Conservation (phyloP, 305 asterid species). For the Fraxinus baroniana region DNA sequence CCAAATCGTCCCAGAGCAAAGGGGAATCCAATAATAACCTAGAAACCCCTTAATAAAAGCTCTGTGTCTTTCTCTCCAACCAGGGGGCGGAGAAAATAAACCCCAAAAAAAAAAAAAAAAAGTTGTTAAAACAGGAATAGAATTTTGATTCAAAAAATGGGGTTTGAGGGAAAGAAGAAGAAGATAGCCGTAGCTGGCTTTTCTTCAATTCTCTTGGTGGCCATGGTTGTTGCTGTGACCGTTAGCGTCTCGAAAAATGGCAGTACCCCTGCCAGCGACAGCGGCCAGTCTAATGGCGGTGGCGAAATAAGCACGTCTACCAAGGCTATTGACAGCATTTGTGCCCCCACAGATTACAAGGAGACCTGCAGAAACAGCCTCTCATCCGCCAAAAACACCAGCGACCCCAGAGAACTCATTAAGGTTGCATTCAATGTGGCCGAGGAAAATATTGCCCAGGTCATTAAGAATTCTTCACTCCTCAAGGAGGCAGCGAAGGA, state of each 20-base stretch:
- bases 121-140: background rate
- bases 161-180: conserved; percentile 18
- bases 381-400: conserved; percentile 23
- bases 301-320: conserved; percentile 12
- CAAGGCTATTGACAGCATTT: conserved; percentile 38
- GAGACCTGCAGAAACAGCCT: conserved; percentile 40
- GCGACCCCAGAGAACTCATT: conserved; percentile 40
- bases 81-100: background rate
- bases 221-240: conserved; percentile 35
- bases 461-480: conserved; percentile 26
- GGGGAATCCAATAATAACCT: conserved; percentile 6
- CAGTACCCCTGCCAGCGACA: background rate
- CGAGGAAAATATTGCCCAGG: conserved; percentile 20
- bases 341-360: conserved; percentile 45
- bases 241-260: conserved; percentile 16
- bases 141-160: background rate
- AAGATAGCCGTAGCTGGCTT: conserved; percentile 29
- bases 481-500: conserved; percentile 38
- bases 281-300: background rate
- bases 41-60: conserved; percentile 1
- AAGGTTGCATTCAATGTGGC: conserved; percentile 29
- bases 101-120: background rate
- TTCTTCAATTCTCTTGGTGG: conserved; percentile 47
- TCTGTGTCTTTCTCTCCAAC: conserved; percentile 4
- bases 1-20: conserved; percentile 19